Evolutionary conservation across 1,284 basidiomycete species (phyloP).

Genomic region (Phylloporus sp.): DNA sequence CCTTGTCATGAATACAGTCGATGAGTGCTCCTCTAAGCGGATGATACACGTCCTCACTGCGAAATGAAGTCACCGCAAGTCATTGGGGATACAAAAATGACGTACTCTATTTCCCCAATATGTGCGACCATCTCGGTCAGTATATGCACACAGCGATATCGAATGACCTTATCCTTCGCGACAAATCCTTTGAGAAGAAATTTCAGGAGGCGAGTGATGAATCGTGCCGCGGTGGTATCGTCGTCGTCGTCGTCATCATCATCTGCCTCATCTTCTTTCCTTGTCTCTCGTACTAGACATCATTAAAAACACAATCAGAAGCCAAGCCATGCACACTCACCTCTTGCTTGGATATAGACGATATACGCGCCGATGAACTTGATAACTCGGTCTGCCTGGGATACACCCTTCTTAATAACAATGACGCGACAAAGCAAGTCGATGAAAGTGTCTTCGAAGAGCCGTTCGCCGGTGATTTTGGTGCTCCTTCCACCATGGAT

Average conservation of each 20-base stretch:
- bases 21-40: conserved; percentile 74
- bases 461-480: conserved; percentile 80
- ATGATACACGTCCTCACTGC: conserved; percentile 81
- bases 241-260: conserved; percentile 75
- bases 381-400: conserved; percentile 81
- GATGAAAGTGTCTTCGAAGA: conserved; percentile 81
- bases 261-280: conserved; percentile 48
- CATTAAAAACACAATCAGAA: neutral
- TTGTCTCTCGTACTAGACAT: conserved; percentile 42
- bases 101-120: conserved; percentile 86
- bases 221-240: conserved; percentile 77
- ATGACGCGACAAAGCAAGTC: conserved; percentile 78
- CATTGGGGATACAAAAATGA: neutral
- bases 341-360: conserved; percentile 80
- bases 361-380: conserved; percentile 89
- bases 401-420: conserved; percentile 85
- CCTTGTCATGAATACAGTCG: conserved; percentile 87
- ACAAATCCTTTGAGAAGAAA: too few relatives aligned
- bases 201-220: too few relatives aligned
- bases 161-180: conserved; percentile 90
- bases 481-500: conserved; percentile 58
- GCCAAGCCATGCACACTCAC: conserved; percentile 50
- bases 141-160: conserved; percentile 82
- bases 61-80: neutral
- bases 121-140: conserved; percentile 84